Evolutionary conservation across 73 alveolate species (phyloP).

Genomic region (Uronychia binucleata): DNA sequence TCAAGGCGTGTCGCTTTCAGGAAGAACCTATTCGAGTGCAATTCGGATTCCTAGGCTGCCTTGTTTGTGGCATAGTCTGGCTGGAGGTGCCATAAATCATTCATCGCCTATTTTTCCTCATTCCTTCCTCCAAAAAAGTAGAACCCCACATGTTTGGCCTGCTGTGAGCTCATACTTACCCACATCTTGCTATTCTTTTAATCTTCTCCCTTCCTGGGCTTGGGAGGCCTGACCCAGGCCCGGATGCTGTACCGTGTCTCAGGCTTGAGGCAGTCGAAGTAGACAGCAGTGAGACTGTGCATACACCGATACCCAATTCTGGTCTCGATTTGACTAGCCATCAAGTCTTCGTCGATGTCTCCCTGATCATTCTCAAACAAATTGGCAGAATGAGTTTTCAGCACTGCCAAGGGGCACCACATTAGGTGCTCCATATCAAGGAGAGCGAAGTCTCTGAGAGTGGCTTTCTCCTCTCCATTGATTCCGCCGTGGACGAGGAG

Average conservation of each 20-base stretch:
- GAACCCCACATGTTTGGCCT: conserved; percentile 25
- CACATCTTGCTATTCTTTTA: conserved; percentile 1
- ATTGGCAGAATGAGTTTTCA: background rate
- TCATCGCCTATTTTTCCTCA: background rate
- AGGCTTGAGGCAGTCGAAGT: background rate
- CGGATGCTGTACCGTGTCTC: background rate
- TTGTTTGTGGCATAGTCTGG: conserved; percentile 7
- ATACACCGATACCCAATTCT: conserved; percentile 15
- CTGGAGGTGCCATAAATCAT: conserved; percentile 21
- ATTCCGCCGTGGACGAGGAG: conserved; percentile 49
- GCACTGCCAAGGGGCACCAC: conserved; percentile 3
- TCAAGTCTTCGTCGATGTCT: background rate
- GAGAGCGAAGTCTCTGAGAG: conserved; percentile 20
- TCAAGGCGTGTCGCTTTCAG: background rate
- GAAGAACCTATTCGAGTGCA: conserved; percentile 4
- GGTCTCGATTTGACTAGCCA: background rate
- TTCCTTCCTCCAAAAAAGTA: conserved; percentile 37
- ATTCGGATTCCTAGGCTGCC: background rate
- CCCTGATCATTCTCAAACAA: background rate
- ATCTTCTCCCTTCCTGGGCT: background rate
- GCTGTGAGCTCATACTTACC: conserved; percentile 14
- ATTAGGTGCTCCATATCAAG: conserved; percentile 1
- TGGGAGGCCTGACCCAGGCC: background rate
- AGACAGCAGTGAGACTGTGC: conserved; percentile 22
- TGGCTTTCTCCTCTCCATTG: conserved; percentile 25